These are phyloP conservation scores for Cryomyces minteri DNA, from an alignment of 495 filamentous ascomycete genomes.

Conservation along the genomic window DNA sequence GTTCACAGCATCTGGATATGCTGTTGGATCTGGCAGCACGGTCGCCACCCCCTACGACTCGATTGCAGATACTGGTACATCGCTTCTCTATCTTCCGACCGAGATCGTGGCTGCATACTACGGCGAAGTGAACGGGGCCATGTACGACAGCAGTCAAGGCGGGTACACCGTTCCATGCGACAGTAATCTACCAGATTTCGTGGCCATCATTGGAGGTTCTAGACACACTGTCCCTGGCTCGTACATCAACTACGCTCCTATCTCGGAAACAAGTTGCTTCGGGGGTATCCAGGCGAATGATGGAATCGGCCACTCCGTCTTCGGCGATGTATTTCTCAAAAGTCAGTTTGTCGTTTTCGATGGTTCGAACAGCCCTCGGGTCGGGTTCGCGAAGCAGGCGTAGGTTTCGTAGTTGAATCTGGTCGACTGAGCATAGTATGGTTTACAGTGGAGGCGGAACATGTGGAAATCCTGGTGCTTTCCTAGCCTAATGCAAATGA, in stretches of 20 bases:
- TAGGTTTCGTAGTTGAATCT: background rate
- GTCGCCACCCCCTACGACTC: slow-evolving; percentile 24
- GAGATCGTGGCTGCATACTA: slow-evolving; percentile 46
- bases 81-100: slow-evolving; percentile 44
- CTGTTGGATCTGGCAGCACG: slow-evolving; percentile 28
- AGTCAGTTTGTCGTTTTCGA: slow-evolving; percentile 64
- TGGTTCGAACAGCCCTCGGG: slow-evolving; percentile 24
- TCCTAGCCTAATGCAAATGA: too few species aligned
- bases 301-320: slow-evolving; percentile 48
- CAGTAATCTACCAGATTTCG: slow-evolving; percentile 41
- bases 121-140: slow-evolving; percentile 30
- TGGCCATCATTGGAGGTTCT: slow-evolving; percentile 31
- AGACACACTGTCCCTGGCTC: slow-evolving; percentile 33
- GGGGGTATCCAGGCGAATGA: slow-evolving; percentile 28
- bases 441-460: too few species aligned
- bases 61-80: slow-evolving; percentile 53
- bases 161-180: slow-evolving; percentile 55
- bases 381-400: slow-evolving; percentile 39
- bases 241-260: slow-evolving; percentile 35
- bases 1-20: slow-evolving; percentile 45
- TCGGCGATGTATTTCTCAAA: slow-evolving; percentile 67
- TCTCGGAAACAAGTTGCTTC: slow-evolving; percentile 15
- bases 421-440: too few species aligned
- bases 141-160: slow-evolving; percentile 28
- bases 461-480: too few species aligned